phyloP scores from a whole-genome alignment of 805 yeast species.

The Millerago galiae region DNA sequence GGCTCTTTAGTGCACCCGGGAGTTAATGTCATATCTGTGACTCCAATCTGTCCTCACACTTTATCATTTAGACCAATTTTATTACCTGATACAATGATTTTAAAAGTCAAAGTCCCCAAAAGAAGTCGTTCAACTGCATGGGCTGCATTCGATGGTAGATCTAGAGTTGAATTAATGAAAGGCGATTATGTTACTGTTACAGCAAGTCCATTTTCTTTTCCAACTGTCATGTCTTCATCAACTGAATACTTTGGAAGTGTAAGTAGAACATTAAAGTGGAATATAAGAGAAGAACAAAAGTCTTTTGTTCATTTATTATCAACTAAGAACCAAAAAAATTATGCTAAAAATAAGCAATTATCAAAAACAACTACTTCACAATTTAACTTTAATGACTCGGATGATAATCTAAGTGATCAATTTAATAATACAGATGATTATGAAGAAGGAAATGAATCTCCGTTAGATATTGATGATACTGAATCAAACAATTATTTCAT shows the following conservation, averaged over 20 bases:
- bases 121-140: conserved; percentile 86
- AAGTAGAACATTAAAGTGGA: conserved; percentile 87
- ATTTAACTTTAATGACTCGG: conserved; percentile 20
- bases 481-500: conserved; percentile 21
- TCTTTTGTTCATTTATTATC: conserved; percentile 62
- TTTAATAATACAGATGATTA: conserved; percentile 11
- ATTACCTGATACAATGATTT: conserved; percentile 86
- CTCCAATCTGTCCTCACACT: conserved; percentile 96
- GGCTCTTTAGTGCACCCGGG: conserved; percentile 94
- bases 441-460: conserved; percentile 20
- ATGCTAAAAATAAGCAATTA: conserved; percentile 24
- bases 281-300: conserved; percentile 81
- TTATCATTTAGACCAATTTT: conserved; percentile 87
- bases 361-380: conserved; percentile 17
- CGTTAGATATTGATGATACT: conserved; percentile 24
- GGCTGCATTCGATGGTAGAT: conserved; percentile 95
- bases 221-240: conserved; percentile 73
- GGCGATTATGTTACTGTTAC: conserved; percentile 84
- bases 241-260: conserved; percentile 81
- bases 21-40: conserved; percentile 84
- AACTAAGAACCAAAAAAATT: conserved; percentile 46
- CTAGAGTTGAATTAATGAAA: conserved; percentile 67
- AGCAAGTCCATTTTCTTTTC: conserved; percentile 90
- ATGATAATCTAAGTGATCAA: conserved; percentile 17
- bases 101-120: conserved; percentile 77